Evolutionary conservation across 805 yeast species (phyloP).

Genomic region (Wickerhamia fluorescens): DNA sequence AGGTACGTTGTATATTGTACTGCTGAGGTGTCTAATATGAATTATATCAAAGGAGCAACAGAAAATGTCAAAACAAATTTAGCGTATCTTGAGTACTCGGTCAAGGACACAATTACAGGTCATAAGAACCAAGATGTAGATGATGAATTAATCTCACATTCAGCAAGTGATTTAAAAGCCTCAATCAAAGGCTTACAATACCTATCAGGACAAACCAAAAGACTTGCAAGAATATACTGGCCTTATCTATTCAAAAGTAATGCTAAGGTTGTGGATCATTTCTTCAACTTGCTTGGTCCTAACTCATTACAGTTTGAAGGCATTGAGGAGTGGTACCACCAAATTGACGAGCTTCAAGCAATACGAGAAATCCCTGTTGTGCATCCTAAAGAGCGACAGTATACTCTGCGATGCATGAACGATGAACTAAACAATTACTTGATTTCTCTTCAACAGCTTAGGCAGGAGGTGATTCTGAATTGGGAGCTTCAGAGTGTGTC

Average conservation of each 20-base stretch:
- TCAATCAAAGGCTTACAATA: constrained; percentile 37
- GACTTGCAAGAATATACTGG: constrained; percentile 17
- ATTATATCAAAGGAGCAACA: too few relatives aligned
- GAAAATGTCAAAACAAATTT: too few relatives aligned
- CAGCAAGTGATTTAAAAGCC: constrained; percentile 12
- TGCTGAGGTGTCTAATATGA: too few relatives aligned
- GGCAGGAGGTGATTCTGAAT: constrained; percentile 10
- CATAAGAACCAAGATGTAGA: too few relatives aligned
- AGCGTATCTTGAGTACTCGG: too few relatives aligned
- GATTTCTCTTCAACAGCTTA: constrained; percentile 12
- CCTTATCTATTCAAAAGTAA: constrained; percentile 27
- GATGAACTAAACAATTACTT: constrained; percentile 22
- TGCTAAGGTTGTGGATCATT: constrained; percentile 21
- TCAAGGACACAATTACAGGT: too few relatives aligned
- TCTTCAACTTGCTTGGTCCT: constrained; percentile 24
- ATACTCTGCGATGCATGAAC: constrained; percentile 16
- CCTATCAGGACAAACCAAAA: constrained; percentile 20
- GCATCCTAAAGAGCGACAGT: constrained; percentile 31
- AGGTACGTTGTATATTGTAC: too few relatives aligned
- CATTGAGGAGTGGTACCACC: constrained; percentile 22
- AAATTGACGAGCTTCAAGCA: constrained; percentile 23
- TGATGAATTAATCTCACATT: too few relatives aligned
- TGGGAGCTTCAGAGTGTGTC: constrained; percentile 20
- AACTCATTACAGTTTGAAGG: constrained; percentile 31
- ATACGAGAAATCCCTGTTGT: constrained; percentile 21